phyloP scores from a whole-genome alignment of 306 rosid species.

The Quercus parvula region DNA sequence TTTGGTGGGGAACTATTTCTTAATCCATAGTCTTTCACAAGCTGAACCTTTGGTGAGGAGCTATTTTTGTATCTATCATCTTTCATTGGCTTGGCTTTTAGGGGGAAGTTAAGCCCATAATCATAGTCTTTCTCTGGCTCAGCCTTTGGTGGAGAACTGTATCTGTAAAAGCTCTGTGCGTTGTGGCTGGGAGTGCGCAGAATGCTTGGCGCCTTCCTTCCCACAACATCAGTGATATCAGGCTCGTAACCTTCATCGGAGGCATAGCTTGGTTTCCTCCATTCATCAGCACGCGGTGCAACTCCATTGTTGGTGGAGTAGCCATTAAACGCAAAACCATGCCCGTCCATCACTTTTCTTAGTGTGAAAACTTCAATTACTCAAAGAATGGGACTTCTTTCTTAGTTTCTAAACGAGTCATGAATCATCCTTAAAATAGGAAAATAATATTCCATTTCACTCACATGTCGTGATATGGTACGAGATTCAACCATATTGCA shows the following conservation, averaged over 20 bases:
- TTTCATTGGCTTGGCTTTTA: not conserved
- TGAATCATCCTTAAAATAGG: not conserved
- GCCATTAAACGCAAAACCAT: conserved; percentile 14
- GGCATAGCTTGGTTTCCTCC: conserved; percentile 18
- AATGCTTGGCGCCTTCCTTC: not conserved
- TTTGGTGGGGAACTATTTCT: not conserved
- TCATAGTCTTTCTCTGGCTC: conserved; percentile 22
- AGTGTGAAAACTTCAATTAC: not conserved
- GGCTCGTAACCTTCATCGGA: not conserved
- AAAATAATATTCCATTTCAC: not conserved
- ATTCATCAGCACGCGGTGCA: conserved; percentile 2
- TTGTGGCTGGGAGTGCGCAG: not conserved
- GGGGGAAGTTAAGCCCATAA: not conserved
- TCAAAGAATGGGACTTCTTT: not conserved
- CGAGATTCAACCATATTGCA: not conserved
- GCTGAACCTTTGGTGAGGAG: not conserved
- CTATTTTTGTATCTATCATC: not conserved
- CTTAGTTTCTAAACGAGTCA: not conserved
- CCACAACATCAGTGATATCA: conserved; percentile 14
- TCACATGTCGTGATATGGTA: not conserved
- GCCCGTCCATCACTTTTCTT: conserved; percentile 35
- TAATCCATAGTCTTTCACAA: not conserved
- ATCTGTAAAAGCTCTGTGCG: not conserved
- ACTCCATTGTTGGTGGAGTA: conserved; percentile 20
- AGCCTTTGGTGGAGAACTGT: not conserved